Percentiles rank a stretch among this genome's conserved stretches.
Conservation (phyloP, 352 stramenopile species). For the Globisporangium echinulatum region DNA sequence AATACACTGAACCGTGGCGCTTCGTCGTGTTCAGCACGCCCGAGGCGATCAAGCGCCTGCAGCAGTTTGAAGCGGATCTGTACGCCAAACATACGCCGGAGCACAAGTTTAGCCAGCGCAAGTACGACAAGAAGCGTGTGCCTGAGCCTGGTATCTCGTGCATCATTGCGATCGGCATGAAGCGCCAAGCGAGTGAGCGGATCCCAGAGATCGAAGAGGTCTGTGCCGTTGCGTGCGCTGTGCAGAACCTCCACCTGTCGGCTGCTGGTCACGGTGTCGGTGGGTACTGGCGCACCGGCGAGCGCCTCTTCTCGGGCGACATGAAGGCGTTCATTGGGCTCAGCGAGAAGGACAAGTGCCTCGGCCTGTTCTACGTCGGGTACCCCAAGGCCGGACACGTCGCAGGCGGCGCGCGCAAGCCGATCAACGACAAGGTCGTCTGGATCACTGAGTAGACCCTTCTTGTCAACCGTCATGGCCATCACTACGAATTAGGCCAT, state of each 20-base stretch:
- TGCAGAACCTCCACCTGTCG: slow-evolving; percentile 82
- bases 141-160: slow-evolving; percentile 59
- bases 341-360: slow-evolving; percentile 61
- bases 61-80: slow-evolving; percentile 54
- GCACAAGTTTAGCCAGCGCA: slow-evolving; percentile 70
- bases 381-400: slow-evolving; percentile 42
- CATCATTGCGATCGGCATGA: slow-evolving; percentile 83
- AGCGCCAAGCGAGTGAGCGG: slow-evolving; percentile 77
- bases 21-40: slow-evolving; percentile 68
- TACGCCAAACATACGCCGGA: slow-evolving; percentile 62
- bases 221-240: slow-evolving; percentile 62
- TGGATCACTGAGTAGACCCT: slow-evolving; percentile 26
- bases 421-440: slow-evolving; percentile 68
- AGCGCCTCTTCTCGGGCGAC: slow-evolving; percentile 50
- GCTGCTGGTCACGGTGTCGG: slow-evolving; percentile 57
- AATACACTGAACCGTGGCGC: slow-evolving; percentile 76
- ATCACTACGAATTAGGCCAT: no score
- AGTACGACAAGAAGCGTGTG: slow-evolving; percentile 73
- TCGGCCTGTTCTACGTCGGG: slow-evolving; percentile 81
- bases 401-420: slow-evolving; percentile 42
- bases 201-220: slow-evolving; percentile 81
- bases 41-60: slow-evolving; percentile 49
- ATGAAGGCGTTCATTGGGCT: slow-evolving; percentile 80
- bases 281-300: slow-evolving; percentile 78
- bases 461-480: no score